Evolutionary conservation across 2,329 filamentous ascomycete genomes (phyloP).

Genomic region (Alternaria tenuissima): DNA sequence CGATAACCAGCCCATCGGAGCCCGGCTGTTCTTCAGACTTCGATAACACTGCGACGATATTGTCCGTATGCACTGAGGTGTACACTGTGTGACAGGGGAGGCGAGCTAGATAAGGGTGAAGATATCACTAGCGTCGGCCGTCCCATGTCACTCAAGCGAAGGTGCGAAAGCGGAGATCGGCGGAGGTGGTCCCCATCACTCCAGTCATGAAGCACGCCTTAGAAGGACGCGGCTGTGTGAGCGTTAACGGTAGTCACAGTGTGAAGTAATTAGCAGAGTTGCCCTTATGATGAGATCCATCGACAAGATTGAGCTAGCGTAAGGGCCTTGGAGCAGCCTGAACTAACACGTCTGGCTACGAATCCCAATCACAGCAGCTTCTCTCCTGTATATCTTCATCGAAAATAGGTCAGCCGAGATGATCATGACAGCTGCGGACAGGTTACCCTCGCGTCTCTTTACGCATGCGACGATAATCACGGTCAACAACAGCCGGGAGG

Average conservation of each 20-base stretch:
- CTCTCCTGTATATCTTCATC: background rate
- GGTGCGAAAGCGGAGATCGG: background rate
- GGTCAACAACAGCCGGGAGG: conserved; percentile 55
- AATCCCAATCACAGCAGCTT: background rate
- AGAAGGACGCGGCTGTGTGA: background rate
- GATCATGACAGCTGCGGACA: background rate
- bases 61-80: background rate
- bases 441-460: conserved; percentile 47
- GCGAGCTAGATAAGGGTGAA: conserved; percentile 6
- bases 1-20: conserved; percentile 1
- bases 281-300: background rate
- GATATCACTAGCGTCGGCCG: conserved; percentile 15
- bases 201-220: background rate
- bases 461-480: conserved; percentile 62
- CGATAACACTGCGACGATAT: background rate
- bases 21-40: background rate
- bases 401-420: background rate
- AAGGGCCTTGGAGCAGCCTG: background rate
- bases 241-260: background rate
- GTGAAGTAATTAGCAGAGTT: background rate
- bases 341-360: background rate
- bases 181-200: background rate
- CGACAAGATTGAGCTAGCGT: background rate
- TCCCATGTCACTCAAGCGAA: conserved; percentile 10
- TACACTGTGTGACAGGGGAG: background rate